These are phyloP conservation scores for Aspergillus sclerotioniger DNA, from an alignment of 495 filamentous ascomycete genomes.

Conservation along the genomic window DNA sequence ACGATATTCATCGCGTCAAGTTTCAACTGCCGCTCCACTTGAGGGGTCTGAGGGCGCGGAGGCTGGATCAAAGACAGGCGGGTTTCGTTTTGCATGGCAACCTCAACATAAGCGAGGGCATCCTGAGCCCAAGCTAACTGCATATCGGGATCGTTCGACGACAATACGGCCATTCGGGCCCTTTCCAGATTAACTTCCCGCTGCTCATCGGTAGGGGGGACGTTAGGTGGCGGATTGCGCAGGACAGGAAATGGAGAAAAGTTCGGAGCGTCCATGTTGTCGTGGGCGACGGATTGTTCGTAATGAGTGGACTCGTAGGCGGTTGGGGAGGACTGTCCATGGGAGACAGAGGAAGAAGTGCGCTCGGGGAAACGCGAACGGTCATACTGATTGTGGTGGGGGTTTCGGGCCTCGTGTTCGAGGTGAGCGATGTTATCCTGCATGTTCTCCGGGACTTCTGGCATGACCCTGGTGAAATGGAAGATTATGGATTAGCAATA, in stretches of 20 bases:
- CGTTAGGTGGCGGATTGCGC: conserved; percentile 76
- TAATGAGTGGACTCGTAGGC: conserved; percentile 36
- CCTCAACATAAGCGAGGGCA: conserved; percentile 83
- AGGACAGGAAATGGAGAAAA: conserved; percentile 92
- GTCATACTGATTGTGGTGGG: conserved; percentile 43
- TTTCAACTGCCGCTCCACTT: conserved; percentile 80
- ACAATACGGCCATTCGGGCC: conserved; percentile 77
- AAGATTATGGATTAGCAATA: conserved; percentile 17
- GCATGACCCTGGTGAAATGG: conserved; percentile 58
- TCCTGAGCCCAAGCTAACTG: conserved; percentile 97
- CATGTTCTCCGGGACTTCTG: conserved; percentile 81
- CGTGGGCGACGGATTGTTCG: conserved; percentile 42
- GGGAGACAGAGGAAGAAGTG: conserved; percentile 36
- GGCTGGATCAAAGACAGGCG: conserved; percentile 62
- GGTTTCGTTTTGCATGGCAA: conserved; percentile 66
- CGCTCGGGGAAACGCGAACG: conserved; percentile 43
- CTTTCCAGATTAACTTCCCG: conserved; percentile 83
- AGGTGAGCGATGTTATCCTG: conserved; percentile 86
- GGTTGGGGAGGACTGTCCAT: conserved; percentile 32
- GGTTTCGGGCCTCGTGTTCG: conserved; percentile 68
- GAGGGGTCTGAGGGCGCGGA: conserved; percentile 72
- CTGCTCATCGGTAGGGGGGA: conserved; percentile 92
- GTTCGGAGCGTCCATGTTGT: conserved; percentile 63
- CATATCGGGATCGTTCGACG: conserved; percentile 94
- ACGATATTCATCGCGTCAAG: conserved; percentile 91